phyloP scores from a whole-genome alignment of 2,329 filamentous ascomycete genomes.

The Neophaeococcomyces aloes region DNA sequence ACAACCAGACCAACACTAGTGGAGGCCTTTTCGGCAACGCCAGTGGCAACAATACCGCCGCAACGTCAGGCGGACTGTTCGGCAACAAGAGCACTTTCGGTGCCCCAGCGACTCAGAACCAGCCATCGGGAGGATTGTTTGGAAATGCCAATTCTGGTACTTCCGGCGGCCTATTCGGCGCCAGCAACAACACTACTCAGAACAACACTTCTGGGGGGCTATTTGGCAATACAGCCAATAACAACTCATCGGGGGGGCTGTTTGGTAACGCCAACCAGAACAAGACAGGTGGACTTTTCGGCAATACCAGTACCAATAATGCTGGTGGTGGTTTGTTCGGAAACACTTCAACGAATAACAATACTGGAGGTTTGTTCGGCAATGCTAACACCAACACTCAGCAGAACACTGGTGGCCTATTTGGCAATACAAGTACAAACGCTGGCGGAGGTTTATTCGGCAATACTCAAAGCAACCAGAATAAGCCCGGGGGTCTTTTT shows the following conservation, averaged over 20 bases:
- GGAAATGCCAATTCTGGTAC: too few species aligned
- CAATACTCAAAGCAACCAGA: constrained; percentile 30
- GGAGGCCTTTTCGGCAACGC: constrained; percentile 35
- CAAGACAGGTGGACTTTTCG: constrained; percentile 30
- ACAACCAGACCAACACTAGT: constrained; percentile 28
- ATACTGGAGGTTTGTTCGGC: constrained; percentile 20
- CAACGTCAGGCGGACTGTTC: constrained; percentile 37
- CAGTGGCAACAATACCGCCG: constrained; percentile 26
- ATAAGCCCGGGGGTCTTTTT: constrained; percentile 43
- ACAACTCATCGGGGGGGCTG: constrained; percentile 34
- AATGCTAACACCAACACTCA: constrained; percentile 20
- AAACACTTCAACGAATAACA: constrained; percentile 17
- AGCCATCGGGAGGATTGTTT: too few species aligned
- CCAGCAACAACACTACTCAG: too few species aligned
- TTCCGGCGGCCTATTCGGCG: too few species aligned
- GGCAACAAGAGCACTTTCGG: constrained; percentile 23
- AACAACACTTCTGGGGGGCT: constrained; percentile 36
- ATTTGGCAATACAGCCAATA: constrained; percentile 33
- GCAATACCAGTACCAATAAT: constrained; percentile 35
- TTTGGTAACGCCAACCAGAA: constrained; percentile 31
- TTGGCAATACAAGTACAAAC: constrained; percentile 45
- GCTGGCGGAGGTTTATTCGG: constrained; percentile 38
- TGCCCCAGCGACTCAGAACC: constrained; percentile 28
- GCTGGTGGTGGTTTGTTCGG: constrained; percentile 41
- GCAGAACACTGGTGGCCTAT: constrained; percentile 26